Conservation (phyloP, 192 early-diverging fungal species). For the Backusella tuberculispora region DNA sequence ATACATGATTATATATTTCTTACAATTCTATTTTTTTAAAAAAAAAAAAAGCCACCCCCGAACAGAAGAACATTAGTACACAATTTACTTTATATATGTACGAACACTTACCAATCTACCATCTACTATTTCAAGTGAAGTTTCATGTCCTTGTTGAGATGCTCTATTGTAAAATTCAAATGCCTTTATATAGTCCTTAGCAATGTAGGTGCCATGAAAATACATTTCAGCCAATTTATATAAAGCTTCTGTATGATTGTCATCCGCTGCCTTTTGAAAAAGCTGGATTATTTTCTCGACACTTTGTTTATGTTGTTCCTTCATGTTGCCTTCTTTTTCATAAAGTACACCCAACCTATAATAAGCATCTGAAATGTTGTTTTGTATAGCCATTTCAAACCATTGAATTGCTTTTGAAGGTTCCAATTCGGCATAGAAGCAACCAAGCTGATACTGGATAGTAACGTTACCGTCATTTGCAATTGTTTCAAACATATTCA, state of each 20-base stretch:
- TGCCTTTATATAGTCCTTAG: background rate
- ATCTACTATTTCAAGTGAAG: background rate
- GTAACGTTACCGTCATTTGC: background rate
- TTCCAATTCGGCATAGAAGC: background rate
- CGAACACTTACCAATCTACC: background rate
- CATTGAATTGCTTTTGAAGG: background rate
- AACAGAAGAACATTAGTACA: too few relatives aligned
- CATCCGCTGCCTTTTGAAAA: background rate
- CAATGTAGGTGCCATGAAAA: background rate
- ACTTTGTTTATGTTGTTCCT: too few relatives aligned
- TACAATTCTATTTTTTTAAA: background rate
- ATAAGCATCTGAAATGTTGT: background rate
- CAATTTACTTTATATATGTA: too few relatives aligned
- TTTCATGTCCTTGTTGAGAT: background rate
- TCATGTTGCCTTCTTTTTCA: background rate
- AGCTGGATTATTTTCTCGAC: background rate
- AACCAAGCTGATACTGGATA: background rate
- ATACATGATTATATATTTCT: background rate
- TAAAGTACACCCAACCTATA: background rate
- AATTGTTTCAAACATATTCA: background rate
- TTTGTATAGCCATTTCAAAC: background rate
- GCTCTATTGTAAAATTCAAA: background rate
- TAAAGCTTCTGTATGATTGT: background rate
- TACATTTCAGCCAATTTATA: constrained; percentile 7
- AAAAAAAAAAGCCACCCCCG: background rate